A percentile compares a stretch with the other conserved stretches of the same genome.
These are phyloP conservation scores for Leishmania martiniquensis DNA, from an alignment of 208 protist genomes.

Conservation along the genomic window DNA sequence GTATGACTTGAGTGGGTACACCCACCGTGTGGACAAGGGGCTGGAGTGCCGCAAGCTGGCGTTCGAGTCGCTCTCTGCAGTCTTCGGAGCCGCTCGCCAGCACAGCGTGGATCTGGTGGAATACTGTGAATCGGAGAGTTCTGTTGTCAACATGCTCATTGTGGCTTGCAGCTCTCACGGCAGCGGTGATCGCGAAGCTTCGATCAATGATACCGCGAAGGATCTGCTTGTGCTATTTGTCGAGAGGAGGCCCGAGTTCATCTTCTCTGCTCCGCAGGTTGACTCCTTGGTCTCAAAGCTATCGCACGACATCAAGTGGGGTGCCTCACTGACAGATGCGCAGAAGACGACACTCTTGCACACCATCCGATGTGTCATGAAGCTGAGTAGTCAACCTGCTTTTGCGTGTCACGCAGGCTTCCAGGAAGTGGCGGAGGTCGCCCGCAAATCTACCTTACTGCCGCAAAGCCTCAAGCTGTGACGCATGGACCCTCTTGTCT, in stretches of 20 bases:
- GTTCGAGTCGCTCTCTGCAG: constrained; percentile 93
- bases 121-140: constrained; percentile 44
- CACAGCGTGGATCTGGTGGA: constrained; percentile 38
- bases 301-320: constrained; percentile 37
- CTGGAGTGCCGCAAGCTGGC: constrained; percentile 94
- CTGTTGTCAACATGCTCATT: constrained; percentile 49
- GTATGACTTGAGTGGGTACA: constrained; percentile 94
- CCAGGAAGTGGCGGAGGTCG: constrained; percentile 38
- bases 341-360: constrained; percentile 38
- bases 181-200: constrained; percentile 46
- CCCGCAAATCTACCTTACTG: constrained; percentile 23
- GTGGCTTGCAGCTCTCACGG: constrained; percentile 40
- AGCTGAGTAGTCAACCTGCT: constrained; percentile 23
- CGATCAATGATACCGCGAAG: constrained; percentile 54
- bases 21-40: constrained; percentile 93
- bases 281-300: constrained; percentile 45
- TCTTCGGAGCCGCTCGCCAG: constrained; percentile 50
- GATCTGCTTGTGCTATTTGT: constrained; percentile 52
- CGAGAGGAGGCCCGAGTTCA: constrained; percentile 30
- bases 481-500: neutral
- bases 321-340: constrained; percentile 28
- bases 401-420: constrained; percentile 50
- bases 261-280: constrained; percentile 33
- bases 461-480: constrained; percentile 31
- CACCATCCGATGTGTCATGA: constrained; percentile 47